Conservation (phyloP, 345 rosid species). For the Ceriops decandra region DNA sequence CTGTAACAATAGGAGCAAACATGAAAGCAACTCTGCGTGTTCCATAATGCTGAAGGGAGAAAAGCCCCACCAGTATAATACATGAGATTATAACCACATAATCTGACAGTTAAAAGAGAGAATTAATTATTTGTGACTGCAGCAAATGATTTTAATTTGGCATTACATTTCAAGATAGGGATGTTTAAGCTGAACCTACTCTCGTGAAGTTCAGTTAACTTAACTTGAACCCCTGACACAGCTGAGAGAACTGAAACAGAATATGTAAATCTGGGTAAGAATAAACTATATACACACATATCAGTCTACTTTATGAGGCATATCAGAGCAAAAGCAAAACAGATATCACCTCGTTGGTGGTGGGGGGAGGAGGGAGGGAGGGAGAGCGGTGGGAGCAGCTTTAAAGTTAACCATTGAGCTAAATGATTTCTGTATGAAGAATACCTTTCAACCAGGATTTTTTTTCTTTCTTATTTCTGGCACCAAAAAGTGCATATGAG, state of each 20-base stretch:
- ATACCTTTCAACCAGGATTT: not conserved
- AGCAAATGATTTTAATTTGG: not conserved
- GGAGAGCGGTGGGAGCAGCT: too few relatives aligned
- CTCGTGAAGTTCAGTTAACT: constrained; percentile 57
- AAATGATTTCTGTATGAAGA: too few relatives aligned
- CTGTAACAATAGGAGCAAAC: constrained; percentile 42
- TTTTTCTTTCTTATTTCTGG: not conserved
- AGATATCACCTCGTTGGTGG: too few relatives aligned
- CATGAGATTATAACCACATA: constrained; percentile 28
- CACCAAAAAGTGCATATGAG: too few relatives aligned
- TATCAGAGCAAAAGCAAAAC: too few relatives aligned
- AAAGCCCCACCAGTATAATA: constrained; percentile 39
- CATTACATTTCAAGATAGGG: constrained; percentile 8
- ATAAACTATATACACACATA: not conserved
- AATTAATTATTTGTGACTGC: constrained; percentile 9
- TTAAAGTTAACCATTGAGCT: too few relatives aligned
- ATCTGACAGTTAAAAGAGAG: constrained; percentile 20
- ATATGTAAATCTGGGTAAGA: constrained; percentile 4
- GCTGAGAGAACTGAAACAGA: constrained; percentile 69
- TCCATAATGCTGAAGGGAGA: constrained; percentile 44
- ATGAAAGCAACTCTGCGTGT: constrained; percentile 43
- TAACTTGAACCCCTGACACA: constrained; percentile 66
- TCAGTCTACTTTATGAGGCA: too few relatives aligned
- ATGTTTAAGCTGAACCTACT: constrained; percentile 39
- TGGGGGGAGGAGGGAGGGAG: too few relatives aligned